Conservation (phyloP, 2,329 filamentous ascomycete species). For the Grosmannia penicillata region DNA sequence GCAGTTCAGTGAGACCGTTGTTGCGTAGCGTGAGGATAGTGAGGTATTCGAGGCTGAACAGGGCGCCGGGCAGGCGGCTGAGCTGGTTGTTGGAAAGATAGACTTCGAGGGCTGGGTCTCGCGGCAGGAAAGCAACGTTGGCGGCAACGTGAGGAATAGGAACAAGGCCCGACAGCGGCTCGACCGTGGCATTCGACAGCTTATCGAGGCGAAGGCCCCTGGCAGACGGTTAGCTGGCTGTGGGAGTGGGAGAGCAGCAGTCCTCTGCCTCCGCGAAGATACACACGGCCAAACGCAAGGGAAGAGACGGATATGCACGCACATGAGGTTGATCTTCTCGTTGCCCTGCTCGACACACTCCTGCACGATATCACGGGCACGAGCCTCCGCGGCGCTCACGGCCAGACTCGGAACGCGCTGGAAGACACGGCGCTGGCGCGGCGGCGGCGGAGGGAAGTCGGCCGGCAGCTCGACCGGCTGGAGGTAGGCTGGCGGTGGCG, state of each 20-base stretch:
- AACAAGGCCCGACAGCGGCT: constrained; percentile 38
- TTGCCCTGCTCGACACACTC: constrained; percentile 40
- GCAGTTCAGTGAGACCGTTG: constrained; percentile 46
- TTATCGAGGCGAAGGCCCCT: constrained; percentile 31
- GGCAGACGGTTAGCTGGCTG: constrained; percentile 5
- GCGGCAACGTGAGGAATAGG: constrained; percentile 38
- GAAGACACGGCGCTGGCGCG: constrained; percentile 13
- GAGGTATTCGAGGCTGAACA: constrained; percentile 48
- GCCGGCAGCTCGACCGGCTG: constrained; percentile 44
- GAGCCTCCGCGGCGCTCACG: constrained; percentile 25
- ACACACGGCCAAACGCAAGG: background rate
- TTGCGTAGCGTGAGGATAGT: constrained; percentile 51
- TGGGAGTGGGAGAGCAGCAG: background rate
- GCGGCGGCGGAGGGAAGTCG: constrained; percentile 23
- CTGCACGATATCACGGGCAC: constrained; percentile 31
- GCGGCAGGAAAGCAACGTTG: constrained; percentile 43
- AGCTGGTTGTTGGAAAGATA: constrained; percentile 48
- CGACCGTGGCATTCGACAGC: constrained; percentile 41
- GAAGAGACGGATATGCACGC: background rate
- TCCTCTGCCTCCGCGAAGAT: no score
- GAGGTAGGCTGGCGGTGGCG: constrained; percentile 8
- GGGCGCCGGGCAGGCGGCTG: constrained; percentile 36
- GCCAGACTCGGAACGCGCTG: constrained; percentile 14
- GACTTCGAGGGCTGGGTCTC: constrained; percentile 44
- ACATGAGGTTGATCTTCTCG: constrained; percentile 31